Evolutionary conservation across 2,329 filamentous ascomycete genomes (phyloP).

Genomic region (Fusarium sp.): DNA sequence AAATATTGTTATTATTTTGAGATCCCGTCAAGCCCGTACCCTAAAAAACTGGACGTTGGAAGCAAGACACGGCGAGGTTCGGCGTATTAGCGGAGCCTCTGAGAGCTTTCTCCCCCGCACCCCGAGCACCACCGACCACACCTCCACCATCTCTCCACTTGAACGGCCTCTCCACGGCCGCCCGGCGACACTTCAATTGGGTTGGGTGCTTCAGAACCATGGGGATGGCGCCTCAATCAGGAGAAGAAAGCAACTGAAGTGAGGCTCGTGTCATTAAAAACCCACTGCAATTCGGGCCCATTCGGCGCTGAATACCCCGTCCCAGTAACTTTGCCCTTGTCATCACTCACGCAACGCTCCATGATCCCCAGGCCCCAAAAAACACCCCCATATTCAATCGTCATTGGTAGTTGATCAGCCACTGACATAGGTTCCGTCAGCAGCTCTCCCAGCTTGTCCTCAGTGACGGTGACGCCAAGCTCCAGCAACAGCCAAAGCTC

Average conservation of each 20-base stretch:
- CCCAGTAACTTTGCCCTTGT: conserved; percentile 11
- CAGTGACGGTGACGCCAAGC: conserved; percentile 58
- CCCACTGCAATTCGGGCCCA: conserved; percentile 35
- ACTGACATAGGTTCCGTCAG: conserved; percentile 48
- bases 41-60: conserved; percentile 29
- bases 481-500: conserved; percentile 49
- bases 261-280: conserved; percentile 30
- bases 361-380: conserved; percentile 34
- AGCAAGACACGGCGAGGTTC: conserved; percentile 37
- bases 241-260: conserved; percentile 27
- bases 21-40: background rate
- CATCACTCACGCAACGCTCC: conserved; percentile 33
- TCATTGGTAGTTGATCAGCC: conserved; percentile 46
- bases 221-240: conserved; percentile 31
- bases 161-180: conserved; percentile 40
- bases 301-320: conserved; percentile 26
- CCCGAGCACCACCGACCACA: conserved; percentile 38
- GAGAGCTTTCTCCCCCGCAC: conserved; percentile 44
- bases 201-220: conserved; percentile 25
- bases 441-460: conserved; percentile 67
- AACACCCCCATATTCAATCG: conserved; percentile 23
- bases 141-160: conserved; percentile 38
- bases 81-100: conserved; percentile 48
- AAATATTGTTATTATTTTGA: background rate
- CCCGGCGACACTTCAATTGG: conserved; percentile 38